Percentiles rank a stretch among this genome's conserved stretches.
Evolutionary conservation across 371 early-diverging fungal genomes (phyloP).

Genomic region (Haplosporangium sp.): DNA sequence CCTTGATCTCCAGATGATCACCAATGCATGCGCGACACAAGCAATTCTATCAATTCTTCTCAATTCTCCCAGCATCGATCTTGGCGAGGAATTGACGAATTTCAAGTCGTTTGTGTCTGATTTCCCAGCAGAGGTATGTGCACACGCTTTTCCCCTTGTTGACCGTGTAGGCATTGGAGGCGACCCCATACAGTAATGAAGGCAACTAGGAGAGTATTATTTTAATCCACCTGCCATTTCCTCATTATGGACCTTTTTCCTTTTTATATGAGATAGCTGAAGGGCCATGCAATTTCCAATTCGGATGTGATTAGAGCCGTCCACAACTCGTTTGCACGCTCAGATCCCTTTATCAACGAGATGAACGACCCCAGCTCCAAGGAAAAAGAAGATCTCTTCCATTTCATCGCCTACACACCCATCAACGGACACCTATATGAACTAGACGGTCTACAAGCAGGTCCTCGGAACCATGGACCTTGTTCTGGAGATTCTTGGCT

Average conservation of each 20-base stretch:
- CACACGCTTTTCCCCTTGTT: neutral
- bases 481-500: slow-evolving; percentile 79
- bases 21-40: slow-evolving; percentile 96
- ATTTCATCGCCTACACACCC: slow-evolving; percentile 90
- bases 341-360: slow-evolving; percentile 81
- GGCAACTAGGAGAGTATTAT: too few relatives aligned
- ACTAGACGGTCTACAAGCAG: slow-evolving; percentile 85
- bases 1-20: slow-evolving; percentile 61
- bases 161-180: too few relatives aligned
- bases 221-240: too few relatives aligned
- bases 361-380: slow-evolving; percentile 63
- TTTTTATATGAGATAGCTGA: slow-evolving; percentile 60
- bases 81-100: slow-evolving; percentile 76
- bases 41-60: slow-evolving; percentile 90
- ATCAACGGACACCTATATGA: slow-evolving; percentile 84
- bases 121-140: slow-evolving; percentile 80
- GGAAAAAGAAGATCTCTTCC: slow-evolving; percentile 86
- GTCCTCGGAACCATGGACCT: slow-evolving; percentile 75
- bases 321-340: slow-evolving; percentile 88
- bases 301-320: slow-evolving; percentile 82
- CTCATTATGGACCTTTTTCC: neutral
- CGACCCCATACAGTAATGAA: too few relatives aligned
- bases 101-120: slow-evolving; percentile 85
- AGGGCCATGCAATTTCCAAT: slow-evolving; percentile 86
- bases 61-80: slow-evolving; percentile 75